Evolutionary conservation across 2,329 filamentous ascomycete genomes (phyloP).

Genomic region (Colletotrichum sansevieriae): DNA sequence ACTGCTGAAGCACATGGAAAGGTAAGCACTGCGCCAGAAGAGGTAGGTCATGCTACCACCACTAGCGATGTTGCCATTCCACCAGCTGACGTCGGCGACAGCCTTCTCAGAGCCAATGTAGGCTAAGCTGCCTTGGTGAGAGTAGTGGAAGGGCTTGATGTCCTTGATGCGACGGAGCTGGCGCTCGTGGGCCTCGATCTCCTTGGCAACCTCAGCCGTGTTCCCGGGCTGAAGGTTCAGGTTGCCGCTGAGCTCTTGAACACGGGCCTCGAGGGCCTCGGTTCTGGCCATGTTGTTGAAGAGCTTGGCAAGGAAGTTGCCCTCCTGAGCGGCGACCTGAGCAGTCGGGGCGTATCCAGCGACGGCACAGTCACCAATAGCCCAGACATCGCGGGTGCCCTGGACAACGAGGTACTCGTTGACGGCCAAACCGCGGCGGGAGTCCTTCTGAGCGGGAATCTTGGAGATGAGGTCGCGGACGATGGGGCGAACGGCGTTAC

Average conservation of each 20-base stretch:
- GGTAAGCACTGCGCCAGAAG: constrained; percentile 97
- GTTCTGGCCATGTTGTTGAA: constrained; percentile 99
- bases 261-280: constrained; percentile 81
- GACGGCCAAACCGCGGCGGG: constrained; percentile 92
- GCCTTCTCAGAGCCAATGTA: constrained; percentile 99
- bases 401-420: constrained; percentile 99
- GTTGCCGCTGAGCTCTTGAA: constrained; percentile 75
- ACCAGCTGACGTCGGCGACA: constrained; percentile 96
- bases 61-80: constrained; percentile 94
- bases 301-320: constrained; percentile 91
- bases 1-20: constrained; percentile 99
- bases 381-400: constrained; percentile 97
- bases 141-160: constrained; percentile 98
- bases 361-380: constrained; percentile 95
- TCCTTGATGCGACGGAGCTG: constrained; percentile 91
- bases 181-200: constrained; percentile 90
- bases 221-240: constrained; percentile 73
- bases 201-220: constrained; percentile 74
- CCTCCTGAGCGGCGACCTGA: constrained; percentile 96
- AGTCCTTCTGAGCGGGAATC: constrained; percentile 95
- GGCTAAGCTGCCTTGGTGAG: constrained; percentile 94
- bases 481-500: constrained; percentile 91
- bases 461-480: constrained; percentile 92
- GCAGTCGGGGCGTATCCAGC: constrained; percentile 98
- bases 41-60: constrained; percentile 96